A percentile compares a stretch with the other conserved stretches of the same genome.
These are phyloP conservation scores for Carpinus fangiana DNA, from an alignment of 306 rosid species.

Conservation along the genomic window DNA sequence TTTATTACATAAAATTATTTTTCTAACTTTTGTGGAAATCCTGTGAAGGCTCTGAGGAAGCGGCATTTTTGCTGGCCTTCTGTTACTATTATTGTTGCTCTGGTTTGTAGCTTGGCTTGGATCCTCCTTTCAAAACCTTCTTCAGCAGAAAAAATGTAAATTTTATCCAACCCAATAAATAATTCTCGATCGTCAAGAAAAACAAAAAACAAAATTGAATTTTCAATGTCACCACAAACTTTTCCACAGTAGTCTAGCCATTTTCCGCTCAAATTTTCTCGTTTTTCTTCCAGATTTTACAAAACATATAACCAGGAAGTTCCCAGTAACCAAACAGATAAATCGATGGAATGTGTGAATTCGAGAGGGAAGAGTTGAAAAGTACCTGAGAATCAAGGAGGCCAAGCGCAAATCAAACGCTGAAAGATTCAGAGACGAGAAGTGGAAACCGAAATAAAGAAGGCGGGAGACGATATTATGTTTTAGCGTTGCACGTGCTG, in stretches of 20 bases:
- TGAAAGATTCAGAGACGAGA: background rate
- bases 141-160: background rate
- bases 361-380: background rate
- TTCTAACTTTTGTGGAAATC: constrained; percentile 25
- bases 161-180: background rate
- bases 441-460: no score
- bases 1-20: constrained; percentile 4
- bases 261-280: no score
- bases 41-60: constrained; percentile 37
- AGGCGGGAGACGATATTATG: constrained; percentile 24
- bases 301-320: background rate
- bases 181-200: no score
- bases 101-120: background rate
- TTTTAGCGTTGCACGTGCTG: no score
- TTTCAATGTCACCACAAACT: no score
- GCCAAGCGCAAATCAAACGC: constrained; percentile 30
- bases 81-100: background rate
- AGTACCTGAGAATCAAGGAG: constrained; percentile 17
- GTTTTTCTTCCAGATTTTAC: no score
- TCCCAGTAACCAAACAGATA: background rate
- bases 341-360: background rate
- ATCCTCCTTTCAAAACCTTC: no score
- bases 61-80: constrained; percentile 32
- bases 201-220: no score
- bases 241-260: no score